phyloP scores from a whole-genome alignment of 108 stramenopile genomes.

The Schizochytrium sp. region DNA sequence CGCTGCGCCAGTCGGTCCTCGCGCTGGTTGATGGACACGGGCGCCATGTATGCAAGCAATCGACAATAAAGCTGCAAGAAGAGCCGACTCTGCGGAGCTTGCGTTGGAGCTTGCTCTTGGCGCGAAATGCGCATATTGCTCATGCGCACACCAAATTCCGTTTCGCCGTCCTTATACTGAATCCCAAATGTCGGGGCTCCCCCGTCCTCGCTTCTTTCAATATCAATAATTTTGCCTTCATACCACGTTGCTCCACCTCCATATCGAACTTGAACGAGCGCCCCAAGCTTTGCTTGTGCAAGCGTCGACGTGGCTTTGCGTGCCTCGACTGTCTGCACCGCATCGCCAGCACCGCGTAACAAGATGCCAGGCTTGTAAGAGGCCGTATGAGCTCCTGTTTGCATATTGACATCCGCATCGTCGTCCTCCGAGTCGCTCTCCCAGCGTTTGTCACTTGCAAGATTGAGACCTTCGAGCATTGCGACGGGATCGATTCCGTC shows the following conservation, averaged over 20 bases:
- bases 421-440: not conserved
- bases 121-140: not conserved
- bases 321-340: not conserved
- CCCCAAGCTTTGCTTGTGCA: not conserved
- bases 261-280: not conserved
- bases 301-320: too few species aligned
- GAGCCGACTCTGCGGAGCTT: not conserved
- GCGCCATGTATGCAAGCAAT: not conserved
- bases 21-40: not conserved
- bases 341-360: not conserved
- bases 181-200: not conserved
- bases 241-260: not conserved
- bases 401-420: not conserved
- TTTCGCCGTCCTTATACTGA: not conserved
- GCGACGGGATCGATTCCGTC: not conserved
- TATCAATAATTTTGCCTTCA: not conserved
- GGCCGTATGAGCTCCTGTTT: not conserved
- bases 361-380: not conserved
- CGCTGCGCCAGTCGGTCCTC: not conserved
- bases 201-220: not conserved
- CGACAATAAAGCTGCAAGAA: not conserved
- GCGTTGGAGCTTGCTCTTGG: not conserved
- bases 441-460: not conserved
- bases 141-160: not conserved
- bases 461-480: not conserved